phyloP scores from a whole-genome alignment of 805 yeast species.

The Maudiozyma bulderi region DNA sequence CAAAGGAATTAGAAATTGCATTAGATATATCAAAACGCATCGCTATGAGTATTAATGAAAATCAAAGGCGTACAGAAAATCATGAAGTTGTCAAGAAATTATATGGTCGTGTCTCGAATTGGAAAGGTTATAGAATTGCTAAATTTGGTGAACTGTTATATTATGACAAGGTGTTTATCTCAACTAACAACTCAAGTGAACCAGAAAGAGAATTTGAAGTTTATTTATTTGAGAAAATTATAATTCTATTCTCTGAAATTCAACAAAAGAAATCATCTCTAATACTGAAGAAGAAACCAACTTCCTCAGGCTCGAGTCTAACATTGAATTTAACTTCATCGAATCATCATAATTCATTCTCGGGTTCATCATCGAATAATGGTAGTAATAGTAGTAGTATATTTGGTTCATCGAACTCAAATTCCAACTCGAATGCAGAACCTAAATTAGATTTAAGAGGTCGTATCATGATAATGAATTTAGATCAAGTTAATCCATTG shows the following conservation, averaged over 20 bases:
- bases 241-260: constrained; percentile 56
- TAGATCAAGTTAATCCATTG: constrained; percentile 37
- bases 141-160: constrained; percentile 80
- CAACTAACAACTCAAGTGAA: constrained; percentile 39
- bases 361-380: neutral
- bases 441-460: constrained; percentile 60
- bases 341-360: constrained; percentile 1
- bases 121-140: constrained; percentile 79
- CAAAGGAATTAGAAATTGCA: constrained; percentile 61
- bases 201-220: constrained; percentile 82
- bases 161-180: constrained; percentile 53
- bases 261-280: constrained; percentile 39
- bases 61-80: constrained; percentile 87
- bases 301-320: constrained; percentile 16
- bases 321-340: constrained; percentile 8
- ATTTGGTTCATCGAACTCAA: constrained; percentile 3
- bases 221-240: constrained; percentile 70
- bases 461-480: constrained; percentile 66
- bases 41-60: constrained; percentile 83
- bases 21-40: constrained; percentile 68
- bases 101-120: constrained; percentile 67
- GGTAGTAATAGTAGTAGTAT: constrained; percentile 2
- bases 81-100: constrained; percentile 59
- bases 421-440: constrained; percentile 15
- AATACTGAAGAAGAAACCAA: constrained; percentile 32